phyloP scores from a whole-genome alignment of 805 yeast species.

The Candida piceae region DNA sequence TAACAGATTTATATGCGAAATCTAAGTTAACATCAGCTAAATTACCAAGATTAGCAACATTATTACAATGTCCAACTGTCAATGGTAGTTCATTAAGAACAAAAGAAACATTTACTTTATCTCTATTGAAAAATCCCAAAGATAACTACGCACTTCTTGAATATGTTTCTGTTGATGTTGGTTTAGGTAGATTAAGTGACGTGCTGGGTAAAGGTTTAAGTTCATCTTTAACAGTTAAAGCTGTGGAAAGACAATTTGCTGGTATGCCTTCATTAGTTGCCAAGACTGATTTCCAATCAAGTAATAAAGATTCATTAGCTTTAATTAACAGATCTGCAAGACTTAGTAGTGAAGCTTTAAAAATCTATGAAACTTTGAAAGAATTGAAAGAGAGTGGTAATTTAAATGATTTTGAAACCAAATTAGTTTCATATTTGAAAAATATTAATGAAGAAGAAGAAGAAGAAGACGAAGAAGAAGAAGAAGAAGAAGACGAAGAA shows the following conservation, averaged over 20 bases:
- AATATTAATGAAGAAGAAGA: conserved; percentile 18
- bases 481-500: conserved; percentile 10
- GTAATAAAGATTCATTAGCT: conserved; percentile 16
- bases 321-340: conserved; percentile 21
- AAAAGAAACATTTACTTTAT: conserved; percentile 37
- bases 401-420: conserved; percentile 26
- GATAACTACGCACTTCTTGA: conserved; percentile 41
- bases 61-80: conserved; percentile 32
- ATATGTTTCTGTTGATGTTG: conserved; percentile 51
- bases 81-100: conserved; percentile 40
- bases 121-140: conserved; percentile 35
- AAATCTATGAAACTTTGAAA: conserved; percentile 26
- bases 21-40: conserved; percentile 20
- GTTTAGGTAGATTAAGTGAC: conserved; percentile 63
- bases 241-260: conserved; percentile 16
- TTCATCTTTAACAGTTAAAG: not conserved
- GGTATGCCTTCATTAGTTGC: conserved; percentile 21
- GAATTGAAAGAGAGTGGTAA: conserved; percentile 19
- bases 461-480: conserved; percentile 16
- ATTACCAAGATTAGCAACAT: conserved; percentile 24
- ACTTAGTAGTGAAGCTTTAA: conserved; percentile 21
- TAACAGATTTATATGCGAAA: conserved; percentile 26
- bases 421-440: conserved; percentile 28
- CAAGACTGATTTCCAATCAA: conserved; percentile 14
- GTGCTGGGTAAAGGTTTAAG: conserved; percentile 59